A percentile compares a stretch with the other conserved stretches of the same genome.
These are phyloP conservation scores for Penicillium roqueforti DNA, from an alignment of 495 filamentous ascomycete species.

Conservation along the genomic window DNA sequence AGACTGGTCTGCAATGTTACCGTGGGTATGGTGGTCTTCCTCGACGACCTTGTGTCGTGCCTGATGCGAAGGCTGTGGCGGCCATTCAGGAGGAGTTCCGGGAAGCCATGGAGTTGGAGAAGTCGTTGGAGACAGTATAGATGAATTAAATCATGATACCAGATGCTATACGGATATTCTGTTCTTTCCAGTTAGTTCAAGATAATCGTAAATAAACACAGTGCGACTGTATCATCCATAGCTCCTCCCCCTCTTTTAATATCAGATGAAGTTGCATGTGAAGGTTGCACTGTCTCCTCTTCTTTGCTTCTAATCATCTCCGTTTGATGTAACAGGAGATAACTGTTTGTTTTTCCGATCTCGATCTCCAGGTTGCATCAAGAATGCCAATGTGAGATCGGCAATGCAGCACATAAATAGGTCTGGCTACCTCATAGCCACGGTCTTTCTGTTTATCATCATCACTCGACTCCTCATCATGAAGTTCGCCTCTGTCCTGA, in stretches of 20 bases:
- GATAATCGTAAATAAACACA: too few relatives aligned
- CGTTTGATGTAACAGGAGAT: conserved; percentile 18
- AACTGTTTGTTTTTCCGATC: conserved; percentile 5
- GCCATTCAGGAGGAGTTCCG: conserved; percentile 67
- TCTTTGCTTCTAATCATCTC: too few relatives aligned
- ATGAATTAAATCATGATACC: conserved; percentile 1
- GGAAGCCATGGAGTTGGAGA: conserved; percentile 71
- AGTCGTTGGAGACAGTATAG: conserved; percentile 36
- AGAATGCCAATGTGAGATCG: conserved; percentile 17
- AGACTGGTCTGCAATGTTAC: conserved; percentile 68
- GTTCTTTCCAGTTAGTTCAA: too few relatives aligned
- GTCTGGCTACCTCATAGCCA: not conserved
- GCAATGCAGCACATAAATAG: conserved; percentile 25
- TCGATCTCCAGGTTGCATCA: conserved; percentile 3
- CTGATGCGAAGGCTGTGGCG: conserved; percentile 53
- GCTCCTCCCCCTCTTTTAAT: not conserved
- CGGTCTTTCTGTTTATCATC: not conserved
- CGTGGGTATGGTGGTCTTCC: conserved; percentile 76
- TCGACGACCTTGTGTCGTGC: conserved; percentile 71
- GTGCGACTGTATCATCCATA: conserved; percentile 10
- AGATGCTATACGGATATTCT: not conserved
- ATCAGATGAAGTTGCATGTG: conserved; percentile 14
- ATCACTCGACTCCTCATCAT: conserved; percentile 20
- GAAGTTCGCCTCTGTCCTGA: conserved; percentile 28
- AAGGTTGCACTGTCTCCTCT: conserved; percentile 15